Conservation (phyloP, 2,329 filamentous ascomycete genomes). For the Orbilia ellipsospora region DNA sequence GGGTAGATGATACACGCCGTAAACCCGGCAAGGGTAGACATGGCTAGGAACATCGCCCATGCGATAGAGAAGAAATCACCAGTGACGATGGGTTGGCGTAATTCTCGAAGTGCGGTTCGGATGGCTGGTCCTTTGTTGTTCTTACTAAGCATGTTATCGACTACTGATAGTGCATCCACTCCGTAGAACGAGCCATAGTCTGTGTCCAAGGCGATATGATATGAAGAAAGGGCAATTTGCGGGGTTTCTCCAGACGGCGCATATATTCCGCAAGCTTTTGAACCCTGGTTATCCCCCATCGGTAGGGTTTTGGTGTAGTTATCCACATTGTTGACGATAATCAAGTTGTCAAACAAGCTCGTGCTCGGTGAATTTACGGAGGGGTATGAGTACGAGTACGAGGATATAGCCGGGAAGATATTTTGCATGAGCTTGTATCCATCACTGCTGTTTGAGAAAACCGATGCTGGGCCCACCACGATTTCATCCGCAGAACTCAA, state of each 20-base stretch:
- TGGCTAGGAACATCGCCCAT: conserved; percentile 71
- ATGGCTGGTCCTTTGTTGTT: conserved; percentile 24
- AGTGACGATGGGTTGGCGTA: conserved; percentile 76
- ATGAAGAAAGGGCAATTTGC: conserved; percentile 3
- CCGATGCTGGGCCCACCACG: conserved; percentile 30
- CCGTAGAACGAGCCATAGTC: not conserved
- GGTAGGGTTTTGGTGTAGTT: conserved; percentile 43
- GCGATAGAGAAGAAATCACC: conserved; percentile 71
- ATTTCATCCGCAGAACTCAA: conserved; percentile 8
- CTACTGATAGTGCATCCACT: conserved; percentile 9
- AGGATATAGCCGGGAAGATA: conserved; percentile 28
- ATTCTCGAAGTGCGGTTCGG: conserved; percentile 64
- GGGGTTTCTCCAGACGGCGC: conserved; percentile 18
- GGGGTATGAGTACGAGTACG: not conserved
- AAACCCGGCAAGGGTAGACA: conserved; percentile 83
- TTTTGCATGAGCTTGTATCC: conserved; percentile 15
- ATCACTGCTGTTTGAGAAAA: conserved; percentile 20
- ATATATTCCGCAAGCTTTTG: conserved; percentile 27
- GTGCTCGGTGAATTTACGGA: not conserved
- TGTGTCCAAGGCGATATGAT: not conserved
- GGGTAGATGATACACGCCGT: conserved; percentile 79
- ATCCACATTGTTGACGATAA: conserved; percentile 33
- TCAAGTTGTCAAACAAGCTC: conserved; percentile 5
- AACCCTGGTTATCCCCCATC: not conserved
- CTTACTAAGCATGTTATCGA: conserved; percentile 33